phyloP scores from a whole-genome alignment of 495 filamentous ascomycete species.

The Penicillium paradoxum region DNA sequence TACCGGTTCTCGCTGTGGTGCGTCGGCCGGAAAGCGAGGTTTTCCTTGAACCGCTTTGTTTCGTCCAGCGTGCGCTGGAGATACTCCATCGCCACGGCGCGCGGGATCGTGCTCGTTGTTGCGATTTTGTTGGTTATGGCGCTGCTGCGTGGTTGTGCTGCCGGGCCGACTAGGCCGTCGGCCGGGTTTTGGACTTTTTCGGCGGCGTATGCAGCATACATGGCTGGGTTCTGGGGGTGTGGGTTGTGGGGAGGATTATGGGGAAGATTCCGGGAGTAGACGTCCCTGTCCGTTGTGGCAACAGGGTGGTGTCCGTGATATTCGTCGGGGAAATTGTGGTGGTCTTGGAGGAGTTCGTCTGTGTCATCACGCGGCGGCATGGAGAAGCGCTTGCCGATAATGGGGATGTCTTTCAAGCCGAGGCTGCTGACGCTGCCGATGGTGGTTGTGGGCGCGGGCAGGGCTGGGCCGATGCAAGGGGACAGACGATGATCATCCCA shows the following conservation, averaged over 20 bases:
- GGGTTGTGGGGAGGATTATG: constrained; percentile 1
- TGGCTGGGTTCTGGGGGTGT: constrained; percentile 3
- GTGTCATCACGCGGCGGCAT: constrained; percentile 22
- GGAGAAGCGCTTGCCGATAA: constrained; percentile 37
- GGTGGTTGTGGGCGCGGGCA: constrained; percentile 37
- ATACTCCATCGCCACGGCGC: constrained; percentile 58
- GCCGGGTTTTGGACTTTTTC: constrained; percentile 12
- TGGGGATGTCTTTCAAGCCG: constrained; percentile 43
- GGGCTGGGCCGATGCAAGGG: constrained; percentile 63
- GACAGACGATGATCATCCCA: constrained; percentile 79
- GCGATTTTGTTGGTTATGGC: constrained; percentile 30
- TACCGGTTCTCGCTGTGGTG: constrained; percentile 66
- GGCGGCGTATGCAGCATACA: constrained; percentile 10
- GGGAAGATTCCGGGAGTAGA: not conserved
- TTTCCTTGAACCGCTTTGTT: constrained; percentile 66
- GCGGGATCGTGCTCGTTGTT: constrained; percentile 47
- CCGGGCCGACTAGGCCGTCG: constrained; percentile 40
- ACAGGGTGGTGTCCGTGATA: not conserved
- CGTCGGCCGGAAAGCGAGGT: constrained; percentile 54
- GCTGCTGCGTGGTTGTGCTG: constrained; percentile 24
- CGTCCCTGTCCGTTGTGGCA: constrained; percentile 9
- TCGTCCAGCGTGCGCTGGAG: constrained; percentile 70
- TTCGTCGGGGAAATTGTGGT: not conserved
- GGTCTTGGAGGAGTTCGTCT: constrained; percentile 17
- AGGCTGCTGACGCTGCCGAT: constrained; percentile 9